These are phyloP conservation scores for Pyrenochaeta sp. DNA, from an alignment of 2,329 filamentous ascomycete genomes.

Conservation along the genomic window DNA sequence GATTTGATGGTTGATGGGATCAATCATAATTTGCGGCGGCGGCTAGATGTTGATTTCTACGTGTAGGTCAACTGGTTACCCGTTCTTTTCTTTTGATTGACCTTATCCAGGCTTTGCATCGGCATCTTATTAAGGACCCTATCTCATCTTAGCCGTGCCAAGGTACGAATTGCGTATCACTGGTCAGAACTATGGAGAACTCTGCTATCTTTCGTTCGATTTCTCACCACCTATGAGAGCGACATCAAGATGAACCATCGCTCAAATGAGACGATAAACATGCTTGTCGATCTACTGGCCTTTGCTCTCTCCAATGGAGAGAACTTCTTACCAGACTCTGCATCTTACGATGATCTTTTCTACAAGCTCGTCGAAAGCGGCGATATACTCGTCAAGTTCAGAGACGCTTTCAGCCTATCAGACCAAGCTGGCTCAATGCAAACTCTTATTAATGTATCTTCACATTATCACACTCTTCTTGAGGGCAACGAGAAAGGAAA, in stretches of 20 bases:
- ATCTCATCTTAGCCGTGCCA: constrained; percentile 81
- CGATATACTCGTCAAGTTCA: constrained; percentile 81
- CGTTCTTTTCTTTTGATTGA: background rate
- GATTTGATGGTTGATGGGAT: constrained; percentile 90
- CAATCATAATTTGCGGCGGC: constrained; percentile 88
- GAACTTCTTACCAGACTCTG: constrained; percentile 84
- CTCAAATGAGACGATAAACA: constrained; percentile 76
- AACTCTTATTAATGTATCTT: constrained; percentile 80
- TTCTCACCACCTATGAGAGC: constrained; percentile 83
- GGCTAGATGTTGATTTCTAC: constrained; percentile 86
- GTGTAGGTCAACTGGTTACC: constrained; percentile 54
- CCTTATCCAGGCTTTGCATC: constrained; percentile 67
- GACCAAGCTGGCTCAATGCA: constrained; percentile 69
- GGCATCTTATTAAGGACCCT: constrained; percentile 84
- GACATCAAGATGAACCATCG: constrained; percentile 75
- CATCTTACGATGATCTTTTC: constrained; percentile 94
- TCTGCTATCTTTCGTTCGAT: constrained; percentile 84
- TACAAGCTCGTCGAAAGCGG: constrained; percentile 97
- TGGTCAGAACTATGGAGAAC: constrained; percentile 96
- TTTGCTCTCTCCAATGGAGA: constrained; percentile 87
- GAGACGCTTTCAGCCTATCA: constrained; percentile 71
- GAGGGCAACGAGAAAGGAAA: constrained; percentile 63
- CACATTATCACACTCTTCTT: constrained; percentile 87
- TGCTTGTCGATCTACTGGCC: constrained; percentile 82
- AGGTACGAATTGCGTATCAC: constrained; percentile 84